A percentile compares a stretch with the other conserved stretches of the same genome.
phyloP scores from a whole-genome alignment of 2,329 filamentous ascomycete genomes.

The Calonectria pseudoturangicola region DNA sequence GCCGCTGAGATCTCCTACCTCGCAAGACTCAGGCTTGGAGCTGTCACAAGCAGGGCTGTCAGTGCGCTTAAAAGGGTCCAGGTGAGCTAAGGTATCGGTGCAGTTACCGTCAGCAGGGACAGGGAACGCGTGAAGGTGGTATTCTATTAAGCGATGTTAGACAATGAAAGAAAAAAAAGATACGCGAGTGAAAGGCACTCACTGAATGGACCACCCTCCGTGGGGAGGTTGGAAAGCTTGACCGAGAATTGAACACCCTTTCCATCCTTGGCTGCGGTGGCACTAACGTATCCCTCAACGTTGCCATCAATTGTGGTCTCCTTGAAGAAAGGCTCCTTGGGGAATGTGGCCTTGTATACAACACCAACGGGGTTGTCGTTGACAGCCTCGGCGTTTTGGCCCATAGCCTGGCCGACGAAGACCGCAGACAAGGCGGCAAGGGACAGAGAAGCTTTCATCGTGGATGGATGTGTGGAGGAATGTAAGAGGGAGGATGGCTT shows the following conservation, averaged over 20 bases:
- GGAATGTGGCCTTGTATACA: slow-evolving; percentile 74
- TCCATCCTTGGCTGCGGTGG: slow-evolving; percentile 67
- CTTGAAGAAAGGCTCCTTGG: slow-evolving; percentile 71
- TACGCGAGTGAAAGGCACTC: slow-evolving; percentile 55
- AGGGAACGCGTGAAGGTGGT: slow-evolving; percentile 82
- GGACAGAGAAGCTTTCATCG: slow-evolving; percentile 51
- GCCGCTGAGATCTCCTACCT: slow-evolving; percentile 85
- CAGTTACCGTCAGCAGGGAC: slow-evolving; percentile 83
- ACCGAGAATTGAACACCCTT: slow-evolving; percentile 74
- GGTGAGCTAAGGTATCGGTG: slow-evolving; percentile 78
- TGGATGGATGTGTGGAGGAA: slow-evolving; percentile 26
- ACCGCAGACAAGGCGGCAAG: slow-evolving; percentile 55
- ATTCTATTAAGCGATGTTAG: slow-evolving; percentile 68
- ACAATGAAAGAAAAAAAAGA: background rate
- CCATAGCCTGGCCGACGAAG: slow-evolving; percentile 54
- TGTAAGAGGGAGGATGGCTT: slow-evolving; percentile 7
- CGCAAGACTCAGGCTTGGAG: slow-evolving; percentile 76
- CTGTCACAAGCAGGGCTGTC: slow-evolving; percentile 77
- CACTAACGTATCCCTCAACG: slow-evolving; percentile 72
- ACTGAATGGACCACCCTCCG: slow-evolving; percentile 76
- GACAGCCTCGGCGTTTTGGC: slow-evolving; percentile 69
- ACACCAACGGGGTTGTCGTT: slow-evolving; percentile 73
- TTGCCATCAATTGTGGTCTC: slow-evolving; percentile 69
- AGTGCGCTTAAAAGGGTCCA: slow-evolving; percentile 81
- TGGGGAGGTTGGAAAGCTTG: slow-evolving; percentile 75